Conservation (phyloP, 495 filamentous ascomycete species). For the Penicillium coffeae region DNA sequence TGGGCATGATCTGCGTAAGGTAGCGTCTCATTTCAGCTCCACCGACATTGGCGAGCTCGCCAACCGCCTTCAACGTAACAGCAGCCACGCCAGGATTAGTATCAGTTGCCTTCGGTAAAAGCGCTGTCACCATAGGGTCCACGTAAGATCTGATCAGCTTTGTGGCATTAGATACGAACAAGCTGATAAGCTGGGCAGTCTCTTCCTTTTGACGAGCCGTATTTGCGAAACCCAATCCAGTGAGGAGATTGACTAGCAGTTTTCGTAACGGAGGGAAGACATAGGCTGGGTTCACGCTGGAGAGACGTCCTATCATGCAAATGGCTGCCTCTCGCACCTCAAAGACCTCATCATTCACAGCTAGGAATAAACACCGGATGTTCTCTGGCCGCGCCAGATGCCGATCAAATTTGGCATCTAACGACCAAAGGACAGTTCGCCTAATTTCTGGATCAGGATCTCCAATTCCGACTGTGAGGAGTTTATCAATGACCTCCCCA, state of each 20-base stretch:
- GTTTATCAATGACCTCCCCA: slow-evolving; percentile 92
- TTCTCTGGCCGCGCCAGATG: slow-evolving; percentile 95
- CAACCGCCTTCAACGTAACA: slow-evolving; percentile 88
- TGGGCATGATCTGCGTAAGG: slow-evolving; percentile 85
- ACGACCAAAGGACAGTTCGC: slow-evolving; percentile 75
- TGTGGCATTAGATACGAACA: slow-evolving; percentile 86
- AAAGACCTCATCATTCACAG: slow-evolving; percentile 93
- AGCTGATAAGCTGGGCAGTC: slow-evolving; percentile 85
- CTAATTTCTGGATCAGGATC: slow-evolving; percentile 88
- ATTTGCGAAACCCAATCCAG: slow-evolving; percentile 93
- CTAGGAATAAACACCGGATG: slow-evolving; percentile 89
- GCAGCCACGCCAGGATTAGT: slow-evolving; percentile 80
- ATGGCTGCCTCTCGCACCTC: slow-evolving; percentile 90
- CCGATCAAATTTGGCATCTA: slow-evolving; percentile 91
- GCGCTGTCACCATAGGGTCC: slow-evolving; percentile 84
- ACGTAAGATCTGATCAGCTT: slow-evolving; percentile 92
- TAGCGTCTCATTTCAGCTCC: slow-evolving; percentile 86
- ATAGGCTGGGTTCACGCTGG: slow-evolving; percentile 89
- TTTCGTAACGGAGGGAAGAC: slow-evolving; percentile 94
- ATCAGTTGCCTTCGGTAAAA: slow-evolving; percentile 85
- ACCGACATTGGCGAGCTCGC: slow-evolving; percentile 88
- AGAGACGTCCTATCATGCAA: slow-evolving; percentile 90
- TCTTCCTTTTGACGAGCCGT: slow-evolving; percentile 92
- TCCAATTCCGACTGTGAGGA: slow-evolving; percentile 89
- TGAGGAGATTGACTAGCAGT: slow-evolving; percentile 90